Percentiles rank a stretch among this genome's conserved stretches.
phyloP scores from a whole-genome alignment of 306 rosid species.

The Macrotyloma uniflorum region DNA sequence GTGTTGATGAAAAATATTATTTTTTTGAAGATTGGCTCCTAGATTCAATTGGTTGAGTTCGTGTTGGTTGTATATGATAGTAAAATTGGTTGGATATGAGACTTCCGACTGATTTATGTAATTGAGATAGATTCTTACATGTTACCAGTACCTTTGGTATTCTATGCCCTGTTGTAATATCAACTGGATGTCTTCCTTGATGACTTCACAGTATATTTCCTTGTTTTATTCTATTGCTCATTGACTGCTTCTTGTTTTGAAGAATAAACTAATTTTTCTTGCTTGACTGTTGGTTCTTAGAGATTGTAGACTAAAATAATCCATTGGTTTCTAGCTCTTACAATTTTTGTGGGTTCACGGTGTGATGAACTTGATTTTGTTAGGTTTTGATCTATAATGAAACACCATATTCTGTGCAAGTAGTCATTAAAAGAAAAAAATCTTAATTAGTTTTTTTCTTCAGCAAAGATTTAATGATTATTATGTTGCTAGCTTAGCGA shows the following conservation, averaged over 20 bases:
- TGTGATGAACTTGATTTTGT: constrained; percentile 20
- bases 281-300: constrained; percentile 7
- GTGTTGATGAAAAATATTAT: neutral
- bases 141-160: neutral
- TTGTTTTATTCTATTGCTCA: neutral
- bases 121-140: neutral
- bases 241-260: constrained; percentile 9
- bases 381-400: neutral
- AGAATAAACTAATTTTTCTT: constrained; percentile 9
- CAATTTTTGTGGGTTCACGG: constrained; percentile 1
- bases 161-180: neutral
- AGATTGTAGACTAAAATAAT: constrained; percentile 12
- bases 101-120: neutral
- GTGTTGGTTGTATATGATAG: neutral
- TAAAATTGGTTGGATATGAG: neutral
- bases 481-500: constrained; percentile 9
- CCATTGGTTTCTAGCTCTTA: constrained; percentile 14
- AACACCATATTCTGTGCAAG: constrained; percentile 18
- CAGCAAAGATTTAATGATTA: neutral
- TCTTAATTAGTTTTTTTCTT: neutral
- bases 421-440: constrained; percentile 4
- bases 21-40: neutral
- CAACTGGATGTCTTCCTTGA: neutral
- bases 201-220: neutral
- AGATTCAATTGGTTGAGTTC: neutral